Conservation (phyloP, 2,329 filamentous ascomycete genomes). For the Colletotrichum liaoningense region DNA sequence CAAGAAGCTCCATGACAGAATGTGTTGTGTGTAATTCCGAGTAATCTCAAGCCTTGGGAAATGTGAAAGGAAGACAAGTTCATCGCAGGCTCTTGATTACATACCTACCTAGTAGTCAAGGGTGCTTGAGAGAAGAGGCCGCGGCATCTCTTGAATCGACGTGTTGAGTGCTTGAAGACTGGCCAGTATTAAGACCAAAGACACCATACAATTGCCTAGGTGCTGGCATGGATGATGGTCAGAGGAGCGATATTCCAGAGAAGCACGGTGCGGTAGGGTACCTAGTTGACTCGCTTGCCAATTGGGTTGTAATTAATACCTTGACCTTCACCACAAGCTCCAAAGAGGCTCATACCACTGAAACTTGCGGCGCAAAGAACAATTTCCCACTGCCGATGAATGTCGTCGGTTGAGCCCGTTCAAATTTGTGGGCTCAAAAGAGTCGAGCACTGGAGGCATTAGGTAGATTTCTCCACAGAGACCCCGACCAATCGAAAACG, state of each 20-base stretch:
- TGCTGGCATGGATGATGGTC: too few relatives aligned
- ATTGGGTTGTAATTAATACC: too few relatives aligned
- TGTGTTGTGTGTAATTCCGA: background rate
- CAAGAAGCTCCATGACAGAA: background rate
- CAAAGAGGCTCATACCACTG: too few relatives aligned
- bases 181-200: too few relatives aligned
- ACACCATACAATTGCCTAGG: too few relatives aligned
- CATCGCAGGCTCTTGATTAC: background rate
- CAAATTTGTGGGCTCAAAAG: background rate
- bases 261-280: too few relatives aligned
- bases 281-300: too few relatives aligned
- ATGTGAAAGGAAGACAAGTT: background rate
- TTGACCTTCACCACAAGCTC: background rate
- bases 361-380: background rate
- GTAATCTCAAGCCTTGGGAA: background rate
- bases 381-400: background rate
- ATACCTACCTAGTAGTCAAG: too few relatives aligned
- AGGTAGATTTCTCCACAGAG: background rate
- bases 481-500: slow-evolving; percentile 1
- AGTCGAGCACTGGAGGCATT: background rate
- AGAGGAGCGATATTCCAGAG: too few relatives aligned
- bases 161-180: too few relatives aligned
- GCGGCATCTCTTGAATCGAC: too few relatives aligned
- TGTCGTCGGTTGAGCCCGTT: background rate
- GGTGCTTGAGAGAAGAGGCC: background rate